Percentiles rank a stretch among this genome's conserved stretches.
These are phyloP conservation scores for Grigorovia yakushimaensis DNA, from an alignment of 805 yeast species.

Conservation along the genomic window DNA sequence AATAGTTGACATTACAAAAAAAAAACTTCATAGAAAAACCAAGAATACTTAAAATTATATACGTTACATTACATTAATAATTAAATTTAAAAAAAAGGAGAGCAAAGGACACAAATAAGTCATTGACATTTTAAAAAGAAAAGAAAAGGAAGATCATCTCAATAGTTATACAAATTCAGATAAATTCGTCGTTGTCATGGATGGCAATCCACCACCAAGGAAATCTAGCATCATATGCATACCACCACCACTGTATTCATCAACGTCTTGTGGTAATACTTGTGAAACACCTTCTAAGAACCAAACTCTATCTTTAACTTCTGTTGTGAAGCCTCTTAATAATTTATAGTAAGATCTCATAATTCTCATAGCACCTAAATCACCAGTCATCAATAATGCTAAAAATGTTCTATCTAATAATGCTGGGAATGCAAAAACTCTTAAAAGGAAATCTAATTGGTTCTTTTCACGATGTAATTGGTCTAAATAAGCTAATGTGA, in stretches of 20 bases:
- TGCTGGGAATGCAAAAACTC: conserved; percentile 93
- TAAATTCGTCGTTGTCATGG: conserved; percentile 36
- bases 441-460: conserved; percentile 74
- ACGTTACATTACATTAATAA: background rate
- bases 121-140: background rate
- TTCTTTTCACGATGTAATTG: conserved; percentile 72
- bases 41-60: background rate
- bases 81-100: background rate
- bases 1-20: background rate
- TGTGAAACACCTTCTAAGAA: conserved; percentile 84
- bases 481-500: conserved; percentile 77
- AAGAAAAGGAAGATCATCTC: background rate
- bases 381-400: conserved; percentile 73
- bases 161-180: conserved; percentile 21
- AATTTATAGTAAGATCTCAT: conserved; percentile 82
- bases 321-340: conserved; percentile 70
- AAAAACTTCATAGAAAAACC: background rate
- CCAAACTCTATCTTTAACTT: conserved; percentile 88
- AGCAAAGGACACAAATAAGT: background rate
- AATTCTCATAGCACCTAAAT: conserved; percentile 78
- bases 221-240: conserved; percentile 89
- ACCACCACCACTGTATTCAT: conserved; percentile 86
- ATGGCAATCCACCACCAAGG: conserved; percentile 57
- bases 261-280: conserved; percentile 86
- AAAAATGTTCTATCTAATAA: conserved; percentile 72